Percentiles rank a stretch among this genome's conserved stretches.
Conservation (phyloP, 371 early-diverging fungal species). For the Syncephalastrum sp. region DNA sequence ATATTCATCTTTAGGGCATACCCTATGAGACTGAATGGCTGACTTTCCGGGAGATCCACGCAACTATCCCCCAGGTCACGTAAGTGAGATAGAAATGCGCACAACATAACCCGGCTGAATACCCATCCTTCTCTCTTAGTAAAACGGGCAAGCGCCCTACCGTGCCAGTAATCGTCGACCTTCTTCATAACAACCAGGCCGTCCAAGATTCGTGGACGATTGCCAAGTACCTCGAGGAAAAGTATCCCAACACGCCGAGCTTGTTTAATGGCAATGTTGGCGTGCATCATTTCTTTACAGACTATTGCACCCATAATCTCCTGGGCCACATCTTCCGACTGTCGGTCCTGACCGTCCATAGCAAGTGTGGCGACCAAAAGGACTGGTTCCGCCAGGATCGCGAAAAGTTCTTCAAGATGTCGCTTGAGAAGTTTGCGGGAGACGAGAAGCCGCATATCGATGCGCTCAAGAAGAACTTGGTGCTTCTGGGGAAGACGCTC, state of each 20-base stretch:
- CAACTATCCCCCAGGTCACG: conserved; percentile 14
- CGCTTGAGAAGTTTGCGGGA: conserved; percentile 19
- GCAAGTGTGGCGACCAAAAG: neutral
- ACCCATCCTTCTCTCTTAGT: neutral
- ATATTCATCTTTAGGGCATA: conserved; percentile 9
- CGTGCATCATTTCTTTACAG: conserved; percentile 17
- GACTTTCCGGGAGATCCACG: conserved; percentile 5
- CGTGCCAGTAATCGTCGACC: conserved; percentile 19
- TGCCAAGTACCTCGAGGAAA: conserved; percentile 22
- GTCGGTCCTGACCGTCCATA: conserved; percentile 6
- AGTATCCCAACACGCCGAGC: conserved; percentile 13
- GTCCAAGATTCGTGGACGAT: conserved; percentile 24
- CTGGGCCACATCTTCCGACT: conserved; percentile 19
- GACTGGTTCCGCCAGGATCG: conserved; percentile 17
- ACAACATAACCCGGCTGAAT: neutral
- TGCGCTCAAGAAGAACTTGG: conserved; percentile 9
- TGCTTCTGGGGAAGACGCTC: conserved; percentile 7
- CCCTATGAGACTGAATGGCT: conserved; percentile 16
- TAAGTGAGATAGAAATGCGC: neutral
- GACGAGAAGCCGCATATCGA: conserved; percentile 11
- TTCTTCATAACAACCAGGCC: conserved; percentile 9
- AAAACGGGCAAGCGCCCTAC: conserved; percentile 11
- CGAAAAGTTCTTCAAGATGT: conserved; percentile 12
- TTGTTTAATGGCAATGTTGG: conserved; percentile 19
- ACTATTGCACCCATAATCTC: conserved; percentile 11